These are phyloP conservation scores for Lasiosphaeriaceae sp. DNA, from an alignment of 495 filamentous ascomycete genomes.

Conservation along the genomic window DNA sequence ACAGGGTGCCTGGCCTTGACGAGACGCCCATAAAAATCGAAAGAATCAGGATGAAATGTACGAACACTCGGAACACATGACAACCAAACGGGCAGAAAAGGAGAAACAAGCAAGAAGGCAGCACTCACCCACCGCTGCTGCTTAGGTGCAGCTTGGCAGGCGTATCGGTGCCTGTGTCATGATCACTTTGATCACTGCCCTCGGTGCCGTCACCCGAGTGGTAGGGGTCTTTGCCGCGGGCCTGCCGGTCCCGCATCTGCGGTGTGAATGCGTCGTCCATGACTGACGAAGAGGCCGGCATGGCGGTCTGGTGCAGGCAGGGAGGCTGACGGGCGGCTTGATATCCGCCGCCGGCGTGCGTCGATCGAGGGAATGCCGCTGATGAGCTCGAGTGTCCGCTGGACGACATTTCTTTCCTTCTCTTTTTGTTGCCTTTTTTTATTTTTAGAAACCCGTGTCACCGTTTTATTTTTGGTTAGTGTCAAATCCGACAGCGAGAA, in stretches of 20 bases:
- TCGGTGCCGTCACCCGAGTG: constrained; percentile 20
- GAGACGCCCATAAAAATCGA: too few relatives aligned
- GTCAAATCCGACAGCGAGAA: too few relatives aligned
- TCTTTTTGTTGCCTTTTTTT: neutral
- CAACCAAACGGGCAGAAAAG: neutral
- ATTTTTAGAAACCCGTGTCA: too few relatives aligned
- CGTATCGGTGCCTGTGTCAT: constrained; percentile 13
- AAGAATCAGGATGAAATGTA: too few relatives aligned
- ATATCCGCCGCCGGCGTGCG: neutral
- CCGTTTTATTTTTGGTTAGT: too few relatives aligned
- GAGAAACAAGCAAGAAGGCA: neutral
- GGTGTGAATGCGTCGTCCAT: constrained; percentile 24
- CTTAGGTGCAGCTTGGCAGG: neutral
- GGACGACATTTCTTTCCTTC: neutral
- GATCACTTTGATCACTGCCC: constrained; percentile 23
- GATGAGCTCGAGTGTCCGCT: neutral
- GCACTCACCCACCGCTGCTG: neutral
- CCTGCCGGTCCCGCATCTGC: constrained; percentile 49
- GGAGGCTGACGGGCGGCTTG: neutral
- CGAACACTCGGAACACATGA: too few relatives aligned
- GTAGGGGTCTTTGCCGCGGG: constrained; percentile 51
- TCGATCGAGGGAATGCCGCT: neutral
- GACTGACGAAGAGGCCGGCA: constrained; percentile 12
- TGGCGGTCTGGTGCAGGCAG: neutral
- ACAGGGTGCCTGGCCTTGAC: too few relatives aligned